phyloP scores from a whole-genome alignment of 805 yeast species.

The Cyberlindnera nakhonratchasimensis region DNA sequence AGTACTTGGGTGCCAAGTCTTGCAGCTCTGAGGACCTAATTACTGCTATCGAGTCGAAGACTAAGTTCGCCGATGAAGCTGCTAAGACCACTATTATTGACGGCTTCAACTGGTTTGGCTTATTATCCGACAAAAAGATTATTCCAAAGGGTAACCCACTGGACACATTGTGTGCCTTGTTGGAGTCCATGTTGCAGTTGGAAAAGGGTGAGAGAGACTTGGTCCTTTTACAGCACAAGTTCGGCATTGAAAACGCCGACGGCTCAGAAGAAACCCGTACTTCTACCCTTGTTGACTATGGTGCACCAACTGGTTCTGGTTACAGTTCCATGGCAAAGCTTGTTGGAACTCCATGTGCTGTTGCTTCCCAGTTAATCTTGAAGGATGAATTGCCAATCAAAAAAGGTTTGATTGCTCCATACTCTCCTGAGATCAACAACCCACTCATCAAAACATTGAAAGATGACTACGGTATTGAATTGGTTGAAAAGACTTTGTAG shows the following conservation, averaged over 20 bases:
- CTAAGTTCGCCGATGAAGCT: constrained; percentile 74
- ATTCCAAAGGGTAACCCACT: constrained; percentile 92
- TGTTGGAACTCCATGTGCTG: constrained; percentile 98
- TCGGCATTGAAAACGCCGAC: constrained; percentile 95
- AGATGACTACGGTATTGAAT: constrained; percentile 82
- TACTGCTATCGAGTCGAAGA: constrained; percentile 70
- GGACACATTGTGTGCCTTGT: constrained; percentile 94
- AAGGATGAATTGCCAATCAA: constrained; percentile 65
- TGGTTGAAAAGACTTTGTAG: constrained; percentile 74
- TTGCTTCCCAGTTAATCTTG: constrained; percentile 83
- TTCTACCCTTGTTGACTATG: constrained; percentile 91
- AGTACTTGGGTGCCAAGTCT: constrained; percentile 72
- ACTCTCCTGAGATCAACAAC: constrained; percentile 82
- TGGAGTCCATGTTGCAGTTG: constrained; percentile 94
- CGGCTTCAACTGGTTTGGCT: constrained; percentile 93
- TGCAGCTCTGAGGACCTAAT: constrained; percentile 67
- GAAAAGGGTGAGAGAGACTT: constrained; percentile 94
- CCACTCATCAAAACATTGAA: constrained; percentile 90
- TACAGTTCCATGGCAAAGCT: constrained; percentile 98
- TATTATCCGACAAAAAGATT: constrained; percentile 71
- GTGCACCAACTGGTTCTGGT: constrained; percentile 75
- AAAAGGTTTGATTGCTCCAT: constrained; percentile 91
- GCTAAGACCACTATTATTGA: constrained; percentile 83
- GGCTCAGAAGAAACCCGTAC: constrained; percentile 91
- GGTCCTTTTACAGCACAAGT: constrained; percentile 95